Evolutionary conservation across 1,284 basidiomycete genomes (phyloP), one percentile per base, ranked within the genome.

Genomic region (Neolentinus lepideus): DNA sequence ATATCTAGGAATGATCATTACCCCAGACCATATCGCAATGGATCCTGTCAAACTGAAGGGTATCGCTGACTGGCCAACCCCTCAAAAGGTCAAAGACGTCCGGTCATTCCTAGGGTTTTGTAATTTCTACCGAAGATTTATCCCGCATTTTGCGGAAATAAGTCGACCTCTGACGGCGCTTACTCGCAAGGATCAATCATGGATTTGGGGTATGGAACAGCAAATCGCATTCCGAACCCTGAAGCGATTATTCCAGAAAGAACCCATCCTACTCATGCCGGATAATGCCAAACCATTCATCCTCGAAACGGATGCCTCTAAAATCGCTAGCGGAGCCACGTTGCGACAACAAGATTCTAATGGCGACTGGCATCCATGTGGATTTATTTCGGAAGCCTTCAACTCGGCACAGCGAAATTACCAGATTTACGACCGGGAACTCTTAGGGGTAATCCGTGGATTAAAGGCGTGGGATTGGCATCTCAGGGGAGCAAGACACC

Each of bases 41-140:
- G 69, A 74, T 33, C 60, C 62, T 0, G 53, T 53, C 0, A 79
- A 79, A 55, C 56, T 78, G 0, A 9, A 64, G 0, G 64, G 64
- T 0, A 62, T 78, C 8, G 8, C 29, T 0, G 19, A 55, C 0
- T 79, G 76, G 76, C 70, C 69, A 0, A 24, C 25, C 0, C 74
- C 72, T 0, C 58, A 47, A 0, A 67, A 51, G 0, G 52, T 71
- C 4, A 62, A 63, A 19, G 61, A 71, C 6, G 52, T 74, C 3
- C 62, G 67, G 31, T 51, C 45, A 0, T 79, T 80, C 60, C 54
- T 78, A 0, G 76, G 75, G 1, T 72, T 79, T 36, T 61, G 64
- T 4, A 75, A 74, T 57, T 78, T 73, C 62, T 80, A 79, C 52
- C 50, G 70, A 0, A 52, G 66, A 0, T 81, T 80, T 57, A 72